These are phyloP conservation scores for Camelina laxa DNA, from an alignment of 345 rosid species.

Conservation along the genomic window DNA sequence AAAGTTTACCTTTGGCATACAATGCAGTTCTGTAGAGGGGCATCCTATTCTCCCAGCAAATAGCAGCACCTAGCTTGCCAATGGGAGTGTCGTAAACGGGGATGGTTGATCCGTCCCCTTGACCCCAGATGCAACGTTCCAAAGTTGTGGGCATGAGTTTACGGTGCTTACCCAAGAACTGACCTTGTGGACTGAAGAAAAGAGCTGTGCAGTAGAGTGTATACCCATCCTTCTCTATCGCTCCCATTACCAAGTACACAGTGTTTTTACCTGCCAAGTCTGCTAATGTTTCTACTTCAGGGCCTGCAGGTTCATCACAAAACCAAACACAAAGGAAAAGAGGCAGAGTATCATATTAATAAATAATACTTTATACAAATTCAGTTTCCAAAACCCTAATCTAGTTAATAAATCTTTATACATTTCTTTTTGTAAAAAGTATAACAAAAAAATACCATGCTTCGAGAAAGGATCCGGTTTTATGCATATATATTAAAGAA, in stretches of 20 bases:
- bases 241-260: constrained; percentile 84
- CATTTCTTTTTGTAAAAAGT: too few species aligned
- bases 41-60: constrained; percentile 95
- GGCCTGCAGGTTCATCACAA: constrained; percentile 52
- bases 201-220: constrained; percentile 83
- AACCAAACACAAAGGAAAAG: too few species aligned
- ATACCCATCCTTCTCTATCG: constrained; percentile 89
- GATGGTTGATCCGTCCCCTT: constrained; percentile 91
- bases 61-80: constrained; percentile 90
- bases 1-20: constrained; percentile 69
- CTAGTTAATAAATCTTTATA: too few species aligned
- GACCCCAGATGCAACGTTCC: constrained; percentile 94
- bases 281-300: constrained; percentile 75
- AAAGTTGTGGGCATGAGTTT: constrained; percentile 88
- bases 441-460: too few species aligned
- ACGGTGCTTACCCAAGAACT: constrained; percentile 86
- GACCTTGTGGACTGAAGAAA: constrained; percentile 81
- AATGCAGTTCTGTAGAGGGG: constrained; percentile 86
- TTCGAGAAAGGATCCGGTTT: too few species aligned
- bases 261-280: constrained; percentile 72
- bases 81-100: constrained; percentile 78
- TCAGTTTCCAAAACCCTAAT: too few species aligned
- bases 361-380: too few species aligned
- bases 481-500: too few species aligned
- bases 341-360: too few species aligned